Evolutionary conservation across 306 rosid genomes (phyloP), one percentile per base, ranked within the genome.

Genomic region (Quercus ilex): DNA sequence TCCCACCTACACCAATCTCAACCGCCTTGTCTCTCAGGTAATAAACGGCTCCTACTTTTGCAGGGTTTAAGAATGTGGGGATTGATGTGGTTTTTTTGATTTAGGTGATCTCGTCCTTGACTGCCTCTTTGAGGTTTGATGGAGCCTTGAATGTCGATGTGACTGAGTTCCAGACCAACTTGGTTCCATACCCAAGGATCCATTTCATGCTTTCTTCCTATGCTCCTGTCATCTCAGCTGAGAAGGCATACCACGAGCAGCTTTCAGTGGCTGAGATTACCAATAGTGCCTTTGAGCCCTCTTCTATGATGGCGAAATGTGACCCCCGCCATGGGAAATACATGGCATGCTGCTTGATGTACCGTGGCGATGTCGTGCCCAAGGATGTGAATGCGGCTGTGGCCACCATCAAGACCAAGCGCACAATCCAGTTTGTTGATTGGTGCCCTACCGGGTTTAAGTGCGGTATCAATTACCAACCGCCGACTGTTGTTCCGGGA

Each of bases 281-380:
- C 35, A 92, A 91, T 78, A 91, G 93, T 5, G 96, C 95, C 2
- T 92, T 91, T 4, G 96, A 92, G 75, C 97, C 97, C 0, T 87
- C 97, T 4, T 90, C 96, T 31, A 92, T 92, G 97, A 92, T 92
- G 97, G 97, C 96, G 2, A 92, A 91, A 65, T 92, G 97, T 19
- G 97, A 92, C 70, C 97, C 97, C 0, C 95, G 97, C 58, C 96
- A 92, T 43, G 97, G 97, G 0, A 92, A 92, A 69, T 92, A 92
- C 83, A 92, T 92, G 97, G 97, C 97, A 14, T 92, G 97, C n/a
- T 92, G 97, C 46, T 80, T 92, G 90, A 92, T 92, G 97, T 92
- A 92, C 73, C 77, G 96, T 0, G 97, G 97, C 13, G 97, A 92
- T 56, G 97, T 92, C 14, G 97, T 92, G 11, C 97, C 97, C 1